A percentile compares a stretch with the other conserved stretches of the same genome.
These are phyloP conservation scores for Psilocybe cubensis DNA, from an alignment of 768 basidiomycete genomes.

Conservation along the genomic window DNA sequence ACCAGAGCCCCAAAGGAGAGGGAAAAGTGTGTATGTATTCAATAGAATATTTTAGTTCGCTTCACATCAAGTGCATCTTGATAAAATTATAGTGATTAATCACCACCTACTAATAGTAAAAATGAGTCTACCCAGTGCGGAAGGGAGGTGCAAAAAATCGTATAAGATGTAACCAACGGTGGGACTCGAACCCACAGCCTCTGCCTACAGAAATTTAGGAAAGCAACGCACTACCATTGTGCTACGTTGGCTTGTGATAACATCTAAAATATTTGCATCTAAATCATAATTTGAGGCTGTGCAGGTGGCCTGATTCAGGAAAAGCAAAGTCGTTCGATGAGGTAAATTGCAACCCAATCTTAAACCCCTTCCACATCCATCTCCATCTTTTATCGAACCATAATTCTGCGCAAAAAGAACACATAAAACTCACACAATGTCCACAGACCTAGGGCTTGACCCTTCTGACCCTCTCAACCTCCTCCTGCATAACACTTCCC, in stretches of 20 bases:
- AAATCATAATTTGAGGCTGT: background rate
- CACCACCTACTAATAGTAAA: too few species aligned
- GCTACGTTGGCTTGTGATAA: constrained; percentile 18
- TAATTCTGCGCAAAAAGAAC: background rate
- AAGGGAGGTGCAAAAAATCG: too few species aligned
- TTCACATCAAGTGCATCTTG: too few species aligned
- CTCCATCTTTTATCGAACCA: background rate
- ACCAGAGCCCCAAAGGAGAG: too few species aligned
- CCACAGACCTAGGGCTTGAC: constrained; percentile 53
- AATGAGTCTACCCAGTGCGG: too few species aligned
- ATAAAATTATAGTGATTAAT: too few species aligned
- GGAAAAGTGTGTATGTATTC: too few species aligned
- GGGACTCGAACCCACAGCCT: constrained; percentile 29
- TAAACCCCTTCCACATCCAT: background rate
- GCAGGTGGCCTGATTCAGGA: constrained; percentile 11
- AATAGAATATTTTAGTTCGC: too few species aligned
- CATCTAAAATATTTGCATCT: background rate
- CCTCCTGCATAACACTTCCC: constrained; percentile 48
- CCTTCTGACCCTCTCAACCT: constrained; percentile 62
- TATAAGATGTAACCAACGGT: too few species aligned
- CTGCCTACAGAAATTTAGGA: constrained; percentile 21
- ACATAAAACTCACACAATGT: constrained; percentile 21
- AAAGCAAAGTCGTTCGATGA: constrained; percentile 7
- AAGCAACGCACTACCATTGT: constrained; percentile 27
- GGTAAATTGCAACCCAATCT: background rate